Evolutionary conservation across 2,329 filamentous ascomycete species (phyloP), one percentile per base, ranked within the genome.

Genomic region (Colletotrichum godetiae): DNA sequence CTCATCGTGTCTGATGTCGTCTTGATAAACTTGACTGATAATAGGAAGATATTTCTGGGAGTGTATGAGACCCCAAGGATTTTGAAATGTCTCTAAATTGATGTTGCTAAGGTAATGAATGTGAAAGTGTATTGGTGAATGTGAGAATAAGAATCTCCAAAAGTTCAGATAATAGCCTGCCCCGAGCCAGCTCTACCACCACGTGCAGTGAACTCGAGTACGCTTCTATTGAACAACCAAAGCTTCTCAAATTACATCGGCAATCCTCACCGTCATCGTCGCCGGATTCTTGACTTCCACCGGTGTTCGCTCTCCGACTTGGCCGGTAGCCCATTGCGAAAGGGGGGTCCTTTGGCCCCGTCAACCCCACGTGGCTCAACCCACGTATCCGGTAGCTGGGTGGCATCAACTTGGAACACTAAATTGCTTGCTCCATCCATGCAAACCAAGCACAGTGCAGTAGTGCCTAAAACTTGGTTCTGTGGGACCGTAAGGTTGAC

Each of bases 1-100:
- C 92, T 90, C 93, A 93, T 94, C 73, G 73, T 79, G 78, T 22
- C 13, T 1, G 42, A 2, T 46, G 15, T n/a, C 8, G 42, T 46
- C 15, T 46, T 46, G 35, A 15, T 5, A 7, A 46, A 46, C 35
- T 42, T 42, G 13, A 15, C 15, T n/a, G 3, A 46, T 7, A 8
- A 46, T n/a, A n/a, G 19, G 0, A 46, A 19, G 19, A 19, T 8
- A 10, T 2, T 1, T n/a, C 8, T 3, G 7, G n/a, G 6, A n/a
- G 7, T 46, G 2, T n/a, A 19, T n/a, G 19, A 19, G 42, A 5
- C 19, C 8, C 42, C 42, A 10, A 3, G 13, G 2, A 7, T 46
- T 19, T n/a, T n/a, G 19, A 46, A n/a, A 1, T n/a, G 7, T 46
- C 1, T 8, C 3, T 4, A 46, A 19, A 1, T 15, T n/a, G 19